Percentiles rank a stretch among this genome's conserved stretches.
Evolutionary conservation across 768 basidiomycete species (phyloP).

Genomic region (Agrocybe praecox): DNA sequence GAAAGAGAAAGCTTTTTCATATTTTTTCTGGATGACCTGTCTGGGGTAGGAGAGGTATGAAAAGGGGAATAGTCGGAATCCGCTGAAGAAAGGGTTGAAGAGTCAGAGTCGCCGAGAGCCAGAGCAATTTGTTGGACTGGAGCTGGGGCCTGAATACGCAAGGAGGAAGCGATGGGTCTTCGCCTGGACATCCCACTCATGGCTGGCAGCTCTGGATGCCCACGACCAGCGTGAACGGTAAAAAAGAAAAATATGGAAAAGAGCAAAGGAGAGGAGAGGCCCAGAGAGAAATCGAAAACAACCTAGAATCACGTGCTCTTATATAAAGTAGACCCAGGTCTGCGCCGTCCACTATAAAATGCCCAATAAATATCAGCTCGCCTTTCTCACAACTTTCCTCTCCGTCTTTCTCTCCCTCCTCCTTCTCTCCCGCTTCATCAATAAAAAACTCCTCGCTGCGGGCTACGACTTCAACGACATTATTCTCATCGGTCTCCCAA

Average conservation of each 20-base stretch:
- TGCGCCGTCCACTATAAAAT: slow-evolving; percentile 30
- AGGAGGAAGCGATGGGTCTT: slow-evolving; percentile 54
- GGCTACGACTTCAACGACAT: slow-evolving; percentile 61
- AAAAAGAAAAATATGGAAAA: slow-evolving; percentile 25
- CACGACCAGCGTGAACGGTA: slow-evolving; percentile 48
- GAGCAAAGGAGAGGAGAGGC: slow-evolving; percentile 19
- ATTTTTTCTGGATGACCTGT: slow-evolving; percentile 54
- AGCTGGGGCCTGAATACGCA: slow-evolving; percentile 60
- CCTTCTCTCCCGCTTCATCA: slow-evolving; percentile 41
- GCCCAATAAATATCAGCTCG: slow-evolving; percentile 59
- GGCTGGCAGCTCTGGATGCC: slow-evolving; percentile 20
- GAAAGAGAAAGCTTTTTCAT: slow-evolving; percentile 78
- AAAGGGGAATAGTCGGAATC: slow-evolving; percentile 54
- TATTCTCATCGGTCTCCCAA: slow-evolving; percentile 63
- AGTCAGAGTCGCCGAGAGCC: slow-evolving; percentile 45
- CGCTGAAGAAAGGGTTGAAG: slow-evolving; percentile 55
- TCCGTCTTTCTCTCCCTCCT: slow-evolving; percentile 50
- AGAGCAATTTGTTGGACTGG: slow-evolving; percentile 51
- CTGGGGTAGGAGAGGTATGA: slow-evolving; percentile 24
- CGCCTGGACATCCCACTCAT: slow-evolving; percentile 42
- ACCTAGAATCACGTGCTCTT: slow-evolving; percentile 13
- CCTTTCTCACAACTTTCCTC: slow-evolving; percentile 57
- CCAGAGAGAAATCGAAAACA: slow-evolving; percentile 4
- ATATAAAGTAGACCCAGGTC: slow-evolving; percentile 7
- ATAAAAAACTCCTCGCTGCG: slow-evolving; percentile 45